Evolutionary conservation across 176 grass and related monocot genomes (phyloP).

Genomic region (Stipa capillata): DNA sequence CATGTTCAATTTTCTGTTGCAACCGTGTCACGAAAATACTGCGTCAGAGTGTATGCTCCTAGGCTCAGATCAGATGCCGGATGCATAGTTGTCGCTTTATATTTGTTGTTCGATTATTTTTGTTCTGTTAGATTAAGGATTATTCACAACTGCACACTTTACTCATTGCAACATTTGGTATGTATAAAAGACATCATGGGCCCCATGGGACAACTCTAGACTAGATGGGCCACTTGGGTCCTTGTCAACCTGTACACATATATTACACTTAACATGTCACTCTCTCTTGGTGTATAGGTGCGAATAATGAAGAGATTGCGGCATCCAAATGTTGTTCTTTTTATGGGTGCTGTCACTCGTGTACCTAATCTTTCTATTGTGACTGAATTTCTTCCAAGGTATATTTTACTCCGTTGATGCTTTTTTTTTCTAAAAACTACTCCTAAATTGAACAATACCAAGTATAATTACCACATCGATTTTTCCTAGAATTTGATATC

Average conservation of each 20-base stretch:
- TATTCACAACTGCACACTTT: background rate
- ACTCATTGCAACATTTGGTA: background rate
- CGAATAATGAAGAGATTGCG: constrained; percentile 93
- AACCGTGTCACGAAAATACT: no score
- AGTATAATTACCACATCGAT: background rate
- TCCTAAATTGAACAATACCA: background rate
- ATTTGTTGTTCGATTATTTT: background rate
- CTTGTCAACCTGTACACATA: background rate
- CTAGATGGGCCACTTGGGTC: background rate
- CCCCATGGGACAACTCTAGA: background rate
- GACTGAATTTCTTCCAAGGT: constrained; percentile 99
- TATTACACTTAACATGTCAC: background rate
- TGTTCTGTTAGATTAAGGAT: background rate
- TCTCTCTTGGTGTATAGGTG: constrained; percentile 55
- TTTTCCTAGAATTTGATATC: background rate
- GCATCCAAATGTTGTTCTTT: constrained; percentile 99
- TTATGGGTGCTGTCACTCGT: constrained; percentile 93
- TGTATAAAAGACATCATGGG: background rate
- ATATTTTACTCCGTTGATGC: constrained; percentile 24
- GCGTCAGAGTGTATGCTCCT: no score
- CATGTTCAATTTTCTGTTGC: no score
- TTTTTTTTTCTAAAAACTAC: background rate
- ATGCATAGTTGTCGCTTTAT: no score
- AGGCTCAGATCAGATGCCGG: no score
- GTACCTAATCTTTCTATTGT: constrained; percentile 88